Percentiles rank a stretch among this genome's conserved stretches.
Evolutionary conservation across 495 filamentous ascomycete genomes (phyloP).

Genomic region (Schizothecium vesticola): DNA sequence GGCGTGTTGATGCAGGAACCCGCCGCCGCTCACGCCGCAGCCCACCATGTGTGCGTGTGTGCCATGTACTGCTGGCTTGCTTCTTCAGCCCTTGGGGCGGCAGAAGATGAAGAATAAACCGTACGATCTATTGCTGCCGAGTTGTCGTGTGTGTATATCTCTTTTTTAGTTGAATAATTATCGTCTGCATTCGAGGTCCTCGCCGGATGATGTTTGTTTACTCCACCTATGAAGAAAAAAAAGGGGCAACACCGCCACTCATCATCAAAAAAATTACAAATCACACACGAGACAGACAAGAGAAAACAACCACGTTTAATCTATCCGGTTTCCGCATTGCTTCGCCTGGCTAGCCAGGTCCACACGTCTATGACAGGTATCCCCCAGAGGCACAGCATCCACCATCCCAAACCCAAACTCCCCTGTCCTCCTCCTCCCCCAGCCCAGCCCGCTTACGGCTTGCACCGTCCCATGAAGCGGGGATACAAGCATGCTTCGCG

Average conservation of each 20-base stretch:
- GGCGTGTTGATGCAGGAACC: background rate
- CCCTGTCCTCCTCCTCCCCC: background rate
- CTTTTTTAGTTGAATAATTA: too few species aligned
- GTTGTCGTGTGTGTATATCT: too few species aligned
- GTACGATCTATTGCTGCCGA: too few species aligned
- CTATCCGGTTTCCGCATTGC: background rate
- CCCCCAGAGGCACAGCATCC: background rate
- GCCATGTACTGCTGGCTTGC: background rate
- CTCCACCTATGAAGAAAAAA: background rate
- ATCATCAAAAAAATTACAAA: background rate
- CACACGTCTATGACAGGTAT: background rate
- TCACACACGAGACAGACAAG: too few species aligned
- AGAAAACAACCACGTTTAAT: background rate
- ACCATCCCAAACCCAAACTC: conserved; percentile 5
- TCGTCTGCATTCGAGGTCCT: background rate
- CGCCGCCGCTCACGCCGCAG: background rate
- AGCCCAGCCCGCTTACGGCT: conserved; percentile 51
- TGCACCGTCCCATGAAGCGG: conserved; percentile 89
- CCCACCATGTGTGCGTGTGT: background rate
- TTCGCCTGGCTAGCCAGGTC: background rate
- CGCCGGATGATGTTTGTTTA: background rate
- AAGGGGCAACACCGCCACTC: background rate
- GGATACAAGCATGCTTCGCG: conserved; percentile 87
- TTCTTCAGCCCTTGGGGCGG: background rate
- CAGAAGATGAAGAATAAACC: background rate